A percentile compares a stretch with the other conserved stretches of the same genome.
Conservation (phyloP, 2,329 filamentous ascomycete species). For the Stagonosporopsis vannaccii region DNA sequence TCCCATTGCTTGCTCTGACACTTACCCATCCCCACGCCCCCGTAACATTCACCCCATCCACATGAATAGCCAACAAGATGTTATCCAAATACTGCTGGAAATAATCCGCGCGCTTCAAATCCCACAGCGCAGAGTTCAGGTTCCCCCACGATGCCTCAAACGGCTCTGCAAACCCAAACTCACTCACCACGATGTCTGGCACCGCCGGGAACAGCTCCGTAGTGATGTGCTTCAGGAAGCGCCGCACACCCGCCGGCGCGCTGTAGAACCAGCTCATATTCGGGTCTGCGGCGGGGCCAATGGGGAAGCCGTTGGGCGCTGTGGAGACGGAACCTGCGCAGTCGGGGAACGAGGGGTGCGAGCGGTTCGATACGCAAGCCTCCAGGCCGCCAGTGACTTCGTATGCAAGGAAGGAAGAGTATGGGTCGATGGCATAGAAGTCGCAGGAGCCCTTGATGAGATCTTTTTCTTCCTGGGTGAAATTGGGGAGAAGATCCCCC, state of each 20-base stretch:
- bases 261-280: constrained; percentile 53
- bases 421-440: constrained; percentile 53
- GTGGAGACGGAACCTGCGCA: constrained; percentile 48
- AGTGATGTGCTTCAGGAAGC: constrained; percentile 54
- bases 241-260: constrained; percentile 51
- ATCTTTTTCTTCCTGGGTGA: constrained; percentile 50
- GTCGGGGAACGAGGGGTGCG: constrained; percentile 51
- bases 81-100: constrained; percentile 53
- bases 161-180: constrained; percentile 54
- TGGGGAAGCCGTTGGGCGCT: constrained; percentile 53
- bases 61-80: constrained; percentile 48
- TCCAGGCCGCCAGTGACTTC: constrained; percentile 44
- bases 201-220: constrained; percentile 53
- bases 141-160: constrained; percentile 46
- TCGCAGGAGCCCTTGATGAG: constrained; percentile 55
- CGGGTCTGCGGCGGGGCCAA: constrained; percentile 54
- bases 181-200: constrained; percentile 51
- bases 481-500: constrained; percentile 48
- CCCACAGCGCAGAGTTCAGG: constrained; percentile 48
- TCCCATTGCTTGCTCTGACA: not conserved
- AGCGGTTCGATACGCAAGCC: constrained; percentile 52
- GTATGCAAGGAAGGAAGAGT: constrained; percentile 43
- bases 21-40: constrained; percentile 52
- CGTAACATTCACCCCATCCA: constrained; percentile 53
- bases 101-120: constrained; percentile 52